phyloP scores from a whole-genome alignment of 306 rosid genomes.

The Trifolium dubium region DNA sequence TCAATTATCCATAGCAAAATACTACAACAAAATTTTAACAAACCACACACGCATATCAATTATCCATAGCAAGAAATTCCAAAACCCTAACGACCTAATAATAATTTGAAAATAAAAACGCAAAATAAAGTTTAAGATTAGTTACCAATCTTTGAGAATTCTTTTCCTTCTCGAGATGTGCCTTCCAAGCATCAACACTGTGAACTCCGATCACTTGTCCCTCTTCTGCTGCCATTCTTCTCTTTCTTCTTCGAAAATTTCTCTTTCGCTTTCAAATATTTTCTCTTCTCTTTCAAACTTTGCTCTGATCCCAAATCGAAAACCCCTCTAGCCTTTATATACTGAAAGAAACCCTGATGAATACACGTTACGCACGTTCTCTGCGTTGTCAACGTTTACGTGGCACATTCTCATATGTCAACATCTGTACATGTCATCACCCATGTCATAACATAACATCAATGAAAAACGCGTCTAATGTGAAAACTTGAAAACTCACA shows the following conservation, averaged over 20 bases:
- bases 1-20: not conserved
- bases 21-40: too few species aligned
- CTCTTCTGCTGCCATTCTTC: conserved; percentile 46
- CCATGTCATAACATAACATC: not conserved
- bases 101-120: not conserved
- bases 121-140: not conserved
- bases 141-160: conserved; percentile 59
- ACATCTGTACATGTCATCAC: not conserved
- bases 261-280: not conserved
- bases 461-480: not conserved
- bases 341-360: not conserved
- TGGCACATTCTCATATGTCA: not conserved
- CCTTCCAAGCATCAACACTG: conserved; percentile 55
- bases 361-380: not conserved
- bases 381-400: not conserved
- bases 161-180: conserved; percentile 51
- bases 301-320: not conserved
- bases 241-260: not conserved
- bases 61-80: not conserved
- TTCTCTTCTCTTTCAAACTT: not conserved
- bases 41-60: too few species aligned
- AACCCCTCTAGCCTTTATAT: not conserved
- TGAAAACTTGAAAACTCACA: not conserved
- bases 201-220: conserved; percentile 64
- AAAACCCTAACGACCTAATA: conserved; percentile 27